These are phyloP conservation scores for Cajanus cajan DNA, from an alignment of 306 rosid genomes.

Conservation along the genomic window DNA sequence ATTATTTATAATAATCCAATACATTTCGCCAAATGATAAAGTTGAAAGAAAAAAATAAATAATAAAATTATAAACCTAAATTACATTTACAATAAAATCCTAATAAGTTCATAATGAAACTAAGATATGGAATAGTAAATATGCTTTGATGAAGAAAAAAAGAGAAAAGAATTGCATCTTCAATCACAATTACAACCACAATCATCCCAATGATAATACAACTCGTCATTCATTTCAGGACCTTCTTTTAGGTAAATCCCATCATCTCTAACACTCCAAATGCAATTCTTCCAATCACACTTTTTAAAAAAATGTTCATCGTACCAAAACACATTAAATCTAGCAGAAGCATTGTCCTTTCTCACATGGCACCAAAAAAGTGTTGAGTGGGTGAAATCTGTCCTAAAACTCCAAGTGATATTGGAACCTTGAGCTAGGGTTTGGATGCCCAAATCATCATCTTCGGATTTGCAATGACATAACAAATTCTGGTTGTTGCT, in stretches of 20 bases:
- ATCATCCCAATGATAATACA: conserved; percentile 30
- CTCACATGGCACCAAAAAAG: conserved; percentile 37
- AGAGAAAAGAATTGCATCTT: background rate
- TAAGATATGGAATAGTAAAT: too few species aligned
- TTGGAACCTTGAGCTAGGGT: conserved; percentile 31
- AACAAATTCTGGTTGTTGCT: conserved; percentile 24
- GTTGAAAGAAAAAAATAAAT: background rate
- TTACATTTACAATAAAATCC: background rate
- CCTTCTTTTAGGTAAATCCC: conserved; percentile 40
- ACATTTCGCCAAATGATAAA: background rate
- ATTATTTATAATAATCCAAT: background rate
- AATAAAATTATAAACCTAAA: background rate
- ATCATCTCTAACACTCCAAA: conserved; percentile 45
- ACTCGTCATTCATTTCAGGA: background rate
- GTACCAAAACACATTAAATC: conserved; percentile 42
- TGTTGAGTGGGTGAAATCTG: conserved; percentile 37
- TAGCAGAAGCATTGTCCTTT: conserved; percentile 9
- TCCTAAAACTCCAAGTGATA: conserved; percentile 47
- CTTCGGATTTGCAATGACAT: conserved; percentile 39
- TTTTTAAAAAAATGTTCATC: conserved; percentile 34
- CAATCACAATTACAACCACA: background rate
- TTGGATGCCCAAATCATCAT: conserved; percentile 28
- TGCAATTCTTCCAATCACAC: conserved; percentile 51
- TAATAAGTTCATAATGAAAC: too few species aligned
- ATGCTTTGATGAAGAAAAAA: too few species aligned